Evolutionary conservation across 768 basidiomycete species (phyloP), one percentile per base, ranked within the genome.

Genomic region (Serendipita sp.): DNA sequence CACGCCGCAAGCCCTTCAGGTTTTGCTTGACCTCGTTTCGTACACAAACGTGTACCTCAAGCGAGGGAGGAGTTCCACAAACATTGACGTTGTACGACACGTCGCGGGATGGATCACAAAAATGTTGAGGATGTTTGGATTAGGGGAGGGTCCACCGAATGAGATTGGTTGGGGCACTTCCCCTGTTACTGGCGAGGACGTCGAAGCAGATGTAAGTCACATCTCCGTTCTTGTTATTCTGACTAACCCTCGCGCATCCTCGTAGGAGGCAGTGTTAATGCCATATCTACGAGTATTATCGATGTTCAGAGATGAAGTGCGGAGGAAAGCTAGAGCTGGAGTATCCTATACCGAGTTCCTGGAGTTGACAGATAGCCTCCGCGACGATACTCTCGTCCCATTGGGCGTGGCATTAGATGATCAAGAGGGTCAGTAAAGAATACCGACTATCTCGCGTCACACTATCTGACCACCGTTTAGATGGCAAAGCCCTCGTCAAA

Each of bases 401-500:
- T 77, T 98, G 58, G 96, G 96, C 5, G 90, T 99, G 3, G 93
- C 93, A 5, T 76, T 99, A 34, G 96, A 98, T 71, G 96, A 99
- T 75, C 90, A 92, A 75, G 91, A 94, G 78, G 92, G 92, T 85
- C 65, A 60, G 75, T 71, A 34, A 31, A 41, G 20, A 20, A 63
- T 24, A 28, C 62, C 16, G 34, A 58, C 9, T 41, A 65, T 64
- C 38, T 34, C 61, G 24, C 38, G 60, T 33, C 48, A 53, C 44
- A 62, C 61, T 34, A 20, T 48, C 24, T 31, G 31, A 63, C 3
- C 14, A 11, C 4, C 53, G 13, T n/a, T 17, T 66, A 93, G 93
- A 94, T 75, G 94, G 94, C n/a, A 85, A 84, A 69, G 95, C 95
- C 2, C 82, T 97, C 31, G 88, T 96, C 64, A 98, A 98, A 73